phyloP scores from a whole-genome alignment of 2,329 filamentous ascomycete genomes.

The Colletotrichum tanaceti region DNA sequence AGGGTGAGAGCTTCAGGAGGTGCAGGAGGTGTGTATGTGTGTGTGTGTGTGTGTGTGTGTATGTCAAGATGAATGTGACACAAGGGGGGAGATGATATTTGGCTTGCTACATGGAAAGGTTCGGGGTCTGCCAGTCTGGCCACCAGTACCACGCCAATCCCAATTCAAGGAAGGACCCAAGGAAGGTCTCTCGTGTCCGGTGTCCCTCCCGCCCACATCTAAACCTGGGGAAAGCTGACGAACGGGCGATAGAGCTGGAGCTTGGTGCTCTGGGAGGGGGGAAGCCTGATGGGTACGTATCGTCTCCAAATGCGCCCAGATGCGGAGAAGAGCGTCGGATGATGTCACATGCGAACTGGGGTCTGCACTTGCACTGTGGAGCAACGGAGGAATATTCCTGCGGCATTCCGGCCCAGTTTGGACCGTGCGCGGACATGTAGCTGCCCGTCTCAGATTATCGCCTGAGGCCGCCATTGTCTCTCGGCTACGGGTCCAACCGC shows the following conservation, averaged over 20 bases:
- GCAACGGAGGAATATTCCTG: constrained; percentile 26
- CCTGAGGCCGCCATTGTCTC: constrained; percentile 47
- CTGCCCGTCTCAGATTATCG: background rate
- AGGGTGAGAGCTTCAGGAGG: constrained; percentile 36
- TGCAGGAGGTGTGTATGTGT: no score
- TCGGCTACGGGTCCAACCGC: constrained; percentile 53
- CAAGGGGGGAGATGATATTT: constrained; percentile 29
- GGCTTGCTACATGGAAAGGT: constrained; percentile 25
- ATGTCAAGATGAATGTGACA: constrained; percentile 34
- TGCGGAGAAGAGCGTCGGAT: constrained; percentile 40
- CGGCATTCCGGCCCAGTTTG: background rate
- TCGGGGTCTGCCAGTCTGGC: constrained; percentile 17
- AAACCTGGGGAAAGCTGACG: constrained; percentile 40
- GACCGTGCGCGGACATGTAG: background rate
- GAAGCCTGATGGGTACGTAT: constrained; percentile 37
- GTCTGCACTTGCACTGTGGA: background rate
- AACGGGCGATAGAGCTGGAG: constrained; percentile 25
- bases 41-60: constrained; percentile 30
- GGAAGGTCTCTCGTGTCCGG: background rate
- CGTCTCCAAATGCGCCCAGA: constrained; percentile 35
- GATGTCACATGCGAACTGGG: constrained; percentile 38
- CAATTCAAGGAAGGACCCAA: constrained; percentile 5
- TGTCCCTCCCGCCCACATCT: background rate
- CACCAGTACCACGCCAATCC: constrained; percentile 33
- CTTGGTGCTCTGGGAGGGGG: constrained; percentile 6